These are phyloP conservation scores for Fragaria ananassa DNA, from an alignment of 306 rosid species.

Conservation along the genomic window DNA sequence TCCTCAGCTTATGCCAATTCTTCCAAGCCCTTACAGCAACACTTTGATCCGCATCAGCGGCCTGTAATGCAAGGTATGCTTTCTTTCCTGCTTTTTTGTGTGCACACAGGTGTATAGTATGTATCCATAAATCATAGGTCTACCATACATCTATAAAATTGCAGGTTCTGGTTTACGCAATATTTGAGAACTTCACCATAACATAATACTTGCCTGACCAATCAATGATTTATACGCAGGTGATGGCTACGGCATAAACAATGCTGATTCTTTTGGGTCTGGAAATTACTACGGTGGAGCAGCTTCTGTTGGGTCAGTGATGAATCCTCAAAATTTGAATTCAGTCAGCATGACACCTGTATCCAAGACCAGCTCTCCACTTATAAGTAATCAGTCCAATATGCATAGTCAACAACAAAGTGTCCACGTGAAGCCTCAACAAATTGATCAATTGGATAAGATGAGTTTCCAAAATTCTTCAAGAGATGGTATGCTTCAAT, in stretches of 20 bases:
- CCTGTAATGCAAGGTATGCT: slow-evolving; percentile 62
- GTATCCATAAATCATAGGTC: not conserved
- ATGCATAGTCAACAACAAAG: slow-evolving; percentile 60
- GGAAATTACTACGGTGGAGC: slow-evolving; percentile 62
- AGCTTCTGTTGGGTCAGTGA: slow-evolving; percentile 68
- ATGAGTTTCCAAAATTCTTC: slow-evolving; percentile 70
- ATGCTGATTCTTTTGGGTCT: slow-evolving; percentile 61
- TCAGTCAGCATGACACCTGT: slow-evolving; percentile 57
- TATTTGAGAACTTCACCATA: slow-evolving; percentile 4
- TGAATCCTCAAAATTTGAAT: slow-evolving; percentile 61
- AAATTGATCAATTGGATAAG: slow-evolving; percentile 64
- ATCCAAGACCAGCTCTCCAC: slow-evolving; percentile 52
- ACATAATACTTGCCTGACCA: slow-evolving; percentile 28
- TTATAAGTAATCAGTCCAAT: slow-evolving; percentile 61
- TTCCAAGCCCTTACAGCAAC: slow-evolving; percentile 66
- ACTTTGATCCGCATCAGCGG: slow-evolving; percentile 63
- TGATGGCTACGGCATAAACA: slow-evolving; percentile 70
- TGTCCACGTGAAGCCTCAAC: slow-evolving; percentile 56
- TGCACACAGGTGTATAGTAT: not conserved
- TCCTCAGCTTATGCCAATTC: slow-evolving; percentile 50
- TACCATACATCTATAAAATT: not conserved
- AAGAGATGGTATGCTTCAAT: slow-evolving; percentile 52
- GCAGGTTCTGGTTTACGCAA: not conserved
- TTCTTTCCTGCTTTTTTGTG: slow-evolving; percentile 10
- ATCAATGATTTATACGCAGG: slow-evolving; percentile 46